Evolutionary conservation across 441 rosid species (phyloP).

Genomic region (Adansonia gregorii): DNA sequence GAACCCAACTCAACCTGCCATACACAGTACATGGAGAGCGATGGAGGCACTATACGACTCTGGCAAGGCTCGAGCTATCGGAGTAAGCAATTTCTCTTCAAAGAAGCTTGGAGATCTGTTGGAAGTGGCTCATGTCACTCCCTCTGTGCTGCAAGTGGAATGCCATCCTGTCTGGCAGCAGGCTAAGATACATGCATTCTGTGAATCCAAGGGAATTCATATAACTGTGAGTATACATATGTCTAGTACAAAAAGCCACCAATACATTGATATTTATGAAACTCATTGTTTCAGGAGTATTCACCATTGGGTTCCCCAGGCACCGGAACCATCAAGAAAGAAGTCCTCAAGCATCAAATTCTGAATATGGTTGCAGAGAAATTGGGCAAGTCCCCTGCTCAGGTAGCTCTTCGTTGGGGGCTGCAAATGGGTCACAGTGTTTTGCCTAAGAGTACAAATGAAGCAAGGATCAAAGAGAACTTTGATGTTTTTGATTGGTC

Average conservation of each 20-base stretch:
- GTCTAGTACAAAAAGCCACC: neutral
- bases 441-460: slow-evolving; percentile 53
- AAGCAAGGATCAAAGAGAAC: slow-evolving; percentile 55
- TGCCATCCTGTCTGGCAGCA: slow-evolving; percentile 55
- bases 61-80: slow-evolving; percentile 58
- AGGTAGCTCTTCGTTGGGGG: slow-evolving; percentile 61
- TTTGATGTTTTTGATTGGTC: slow-evolving; percentile 52
- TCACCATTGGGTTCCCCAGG: slow-evolving; percentile 61
- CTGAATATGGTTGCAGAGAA: slow-evolving; percentile 41
- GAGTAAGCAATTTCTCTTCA: slow-evolving; percentile 56
- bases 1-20: slow-evolving; percentile 38
- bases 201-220: slow-evolving; percentile 48
- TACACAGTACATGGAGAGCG: slow-evolving; percentile 52
- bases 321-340: slow-evolving; percentile 27
- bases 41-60: slow-evolving; percentile 52
- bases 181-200: slow-evolving; percentile 38
- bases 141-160: slow-evolving; percentile 55
- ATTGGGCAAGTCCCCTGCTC: slow-evolving; percentile 50
- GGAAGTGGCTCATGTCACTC: slow-evolving; percentile 46
- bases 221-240: slow-evolving; percentile 29
- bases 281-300: slow-evolving; percentile 37
- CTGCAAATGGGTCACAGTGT: slow-evolving; percentile 58
- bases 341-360: slow-evolving; percentile 48
- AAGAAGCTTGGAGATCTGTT: slow-evolving; percentile 48
- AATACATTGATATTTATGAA: no score